Conservation (phyloP, 177 flowering plant species). For the Tripterygium wilfordii region DNA sequence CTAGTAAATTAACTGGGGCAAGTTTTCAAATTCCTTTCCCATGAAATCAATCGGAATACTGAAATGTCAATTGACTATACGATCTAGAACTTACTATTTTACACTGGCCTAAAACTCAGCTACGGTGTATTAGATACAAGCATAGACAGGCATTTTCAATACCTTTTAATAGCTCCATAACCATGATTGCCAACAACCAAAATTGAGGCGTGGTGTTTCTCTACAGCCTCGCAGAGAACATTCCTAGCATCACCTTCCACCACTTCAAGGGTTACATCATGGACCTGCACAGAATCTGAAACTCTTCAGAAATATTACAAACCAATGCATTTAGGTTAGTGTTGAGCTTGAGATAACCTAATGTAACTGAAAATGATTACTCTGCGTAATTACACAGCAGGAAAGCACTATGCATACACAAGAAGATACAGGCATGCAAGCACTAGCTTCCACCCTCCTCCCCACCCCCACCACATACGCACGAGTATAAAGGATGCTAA, state of each 20-base stretch:
- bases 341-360: no score
- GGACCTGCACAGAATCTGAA: slow-evolving; percentile 32
- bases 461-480: no score
- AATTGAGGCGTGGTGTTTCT: slow-evolving; percentile 46
- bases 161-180: slow-evolving; percentile 59
- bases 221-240: slow-evolving; percentile 45
- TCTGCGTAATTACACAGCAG: neutral
- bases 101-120: no score
- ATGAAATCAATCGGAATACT: no score
- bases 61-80: no score
- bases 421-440: no score
- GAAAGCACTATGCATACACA: no score
- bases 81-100: no score
- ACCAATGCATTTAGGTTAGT: neutral
- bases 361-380: neutral
- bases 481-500: no score
- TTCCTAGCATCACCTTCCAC: slow-evolving; percentile 52
- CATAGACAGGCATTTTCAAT: neutral
- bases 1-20: no score
- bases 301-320: neutral
- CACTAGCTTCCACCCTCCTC: no score
- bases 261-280: slow-evolving; percentile 24
- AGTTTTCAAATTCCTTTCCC: no score
- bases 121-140: neutral
- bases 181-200: slow-evolving; percentile 61